Conservation (phyloP, 1,139 yeast species). For the Yamadazyma dendronema region DNA sequence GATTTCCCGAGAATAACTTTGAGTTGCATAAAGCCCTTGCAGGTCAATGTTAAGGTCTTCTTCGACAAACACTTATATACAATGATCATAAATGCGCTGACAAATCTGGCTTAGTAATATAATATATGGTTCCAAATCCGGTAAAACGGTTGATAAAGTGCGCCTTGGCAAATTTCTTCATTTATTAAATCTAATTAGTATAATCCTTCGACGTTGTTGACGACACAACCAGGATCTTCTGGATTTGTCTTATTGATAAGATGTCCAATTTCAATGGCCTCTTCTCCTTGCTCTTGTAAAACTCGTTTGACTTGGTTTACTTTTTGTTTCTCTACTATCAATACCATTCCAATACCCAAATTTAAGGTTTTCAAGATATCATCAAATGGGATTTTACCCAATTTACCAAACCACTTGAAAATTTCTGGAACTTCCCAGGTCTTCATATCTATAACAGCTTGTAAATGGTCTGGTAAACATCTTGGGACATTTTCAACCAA, state of each 20-base stretch:
- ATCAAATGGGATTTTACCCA: conserved; percentile 83
- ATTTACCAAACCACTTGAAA: conserved; percentile 90
- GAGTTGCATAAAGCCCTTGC: too few relatives aligned
- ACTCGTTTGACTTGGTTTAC: conserved; percentile 56
- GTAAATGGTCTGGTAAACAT: conserved; percentile 77
- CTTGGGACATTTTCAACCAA: conserved; percentile 94
- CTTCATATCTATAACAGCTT: conserved; percentile 76
- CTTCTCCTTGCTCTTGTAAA: conserved; percentile 68
- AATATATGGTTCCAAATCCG: not conserved
- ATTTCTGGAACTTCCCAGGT: conserved; percentile 85
- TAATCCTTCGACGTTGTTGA: conserved; percentile 59
- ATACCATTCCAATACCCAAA: conserved; percentile 96
- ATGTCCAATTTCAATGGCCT: conserved; percentile 75
- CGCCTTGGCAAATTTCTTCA: not conserved
- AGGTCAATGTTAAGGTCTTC: too few relatives aligned
- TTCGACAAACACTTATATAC: too few relatives aligned
- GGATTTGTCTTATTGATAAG: conserved; percentile 54
- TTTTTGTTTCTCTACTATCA: conserved; percentile 66
- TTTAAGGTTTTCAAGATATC: conserved; percentile 91
- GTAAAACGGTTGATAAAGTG: not conserved
- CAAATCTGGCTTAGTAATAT: not conserved
- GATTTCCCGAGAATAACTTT: too few relatives aligned
- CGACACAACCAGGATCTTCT: conserved; percentile 61
- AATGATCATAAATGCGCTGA: not conserved
- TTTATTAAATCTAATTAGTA: conserved; percentile 31